Conservation (phyloP, 1,284 basidiomycete genomes). For the Cryptococcus sp. region DNA sequence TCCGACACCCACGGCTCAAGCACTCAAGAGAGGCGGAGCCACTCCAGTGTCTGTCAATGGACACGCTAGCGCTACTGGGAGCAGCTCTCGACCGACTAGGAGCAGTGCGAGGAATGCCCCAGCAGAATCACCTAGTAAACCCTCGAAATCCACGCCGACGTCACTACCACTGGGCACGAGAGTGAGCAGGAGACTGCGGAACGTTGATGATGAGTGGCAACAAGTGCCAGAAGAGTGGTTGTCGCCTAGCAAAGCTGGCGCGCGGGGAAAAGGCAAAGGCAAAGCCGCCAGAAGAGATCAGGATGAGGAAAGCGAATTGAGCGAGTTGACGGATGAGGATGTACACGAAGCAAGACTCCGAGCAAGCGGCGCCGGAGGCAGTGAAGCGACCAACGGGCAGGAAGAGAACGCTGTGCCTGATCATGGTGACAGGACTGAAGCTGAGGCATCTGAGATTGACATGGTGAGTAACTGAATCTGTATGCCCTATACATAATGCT, state of each 20-base stretch:
- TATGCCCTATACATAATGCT: too few species aligned
- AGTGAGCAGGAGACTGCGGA: constrained; percentile 36
- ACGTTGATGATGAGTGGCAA: constrained; percentile 52
- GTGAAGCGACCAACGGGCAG: constrained; percentile 2
- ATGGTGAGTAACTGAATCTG: too few species aligned
- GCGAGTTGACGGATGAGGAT: constrained; percentile 50
- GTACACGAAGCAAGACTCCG: constrained; percentile 28
- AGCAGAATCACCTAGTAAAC: constrained; percentile 12
- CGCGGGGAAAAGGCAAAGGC: constrained; percentile 10
- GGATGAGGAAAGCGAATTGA: constrained; percentile 48
- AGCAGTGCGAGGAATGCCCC: constrained; percentile 1
- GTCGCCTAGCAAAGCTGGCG: not conserved
- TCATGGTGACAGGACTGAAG: not conserved
- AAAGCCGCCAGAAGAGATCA: constrained; percentile 19
- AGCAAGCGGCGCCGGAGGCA: constrained; percentile 11
- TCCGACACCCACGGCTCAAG: constrained; percentile 37
- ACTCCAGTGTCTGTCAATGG: constrained; percentile 1
- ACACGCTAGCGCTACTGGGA: not conserved
- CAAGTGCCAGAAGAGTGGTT: constrained; percentile 53
- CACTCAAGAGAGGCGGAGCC: constrained; percentile 34
- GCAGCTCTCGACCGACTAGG: constrained; percentile 11
- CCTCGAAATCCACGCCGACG: constrained; percentile 2
- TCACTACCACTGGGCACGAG: constrained; percentile 36
- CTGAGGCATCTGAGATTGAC: too few species aligned
- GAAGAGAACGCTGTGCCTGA: not conserved